phyloP scores from a whole-genome alignment of 2,329 filamentous ascomycete species.

The Colletotrichum lini region DNA sequence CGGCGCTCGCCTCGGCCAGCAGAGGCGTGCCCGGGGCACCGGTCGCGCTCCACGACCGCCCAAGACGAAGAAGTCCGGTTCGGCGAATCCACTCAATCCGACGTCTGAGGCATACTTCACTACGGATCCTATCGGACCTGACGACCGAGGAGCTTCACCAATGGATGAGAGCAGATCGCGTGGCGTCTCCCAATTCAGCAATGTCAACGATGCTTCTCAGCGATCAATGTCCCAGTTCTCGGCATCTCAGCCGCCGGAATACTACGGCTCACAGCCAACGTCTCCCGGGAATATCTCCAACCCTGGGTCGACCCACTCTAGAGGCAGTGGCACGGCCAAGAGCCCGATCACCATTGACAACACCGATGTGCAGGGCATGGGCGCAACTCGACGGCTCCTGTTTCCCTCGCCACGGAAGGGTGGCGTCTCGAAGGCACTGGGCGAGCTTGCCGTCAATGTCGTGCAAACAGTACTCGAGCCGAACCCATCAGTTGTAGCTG shows the following conservation, averaged over 20 bases:
- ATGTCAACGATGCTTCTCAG: conserved; percentile 32
- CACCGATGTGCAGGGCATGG: conserved; percentile 63
- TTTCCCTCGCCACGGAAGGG: conserved; percentile 84
- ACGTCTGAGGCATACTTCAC: conserved; percentile 69
- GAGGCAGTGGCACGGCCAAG: conserved; percentile 68
- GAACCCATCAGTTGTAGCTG: conserved; percentile 50
- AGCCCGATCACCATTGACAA: conserved; percentile 70
- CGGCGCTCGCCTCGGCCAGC: conserved; percentile 65
- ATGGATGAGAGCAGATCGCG: conserved; percentile 40
- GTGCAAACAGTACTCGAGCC: conserved; percentile 56
- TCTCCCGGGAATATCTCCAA: conserved; percentile 49
- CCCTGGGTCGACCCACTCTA: conserved; percentile 66
- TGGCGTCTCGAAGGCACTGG: conserved; percentile 72
- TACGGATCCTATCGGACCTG: conserved; percentile 67
- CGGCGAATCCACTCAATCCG: conserved; percentile 62
- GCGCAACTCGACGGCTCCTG: conserved; percentile 76
- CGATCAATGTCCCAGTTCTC: conserved; percentile 20
- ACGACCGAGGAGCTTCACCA: conserved; percentile 36
- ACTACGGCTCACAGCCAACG: conserved; percentile 20
- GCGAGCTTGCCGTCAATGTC: conserved; percentile 69
- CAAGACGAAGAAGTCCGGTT: conserved; percentile 63
- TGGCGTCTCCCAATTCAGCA: conserved; percentile 38
- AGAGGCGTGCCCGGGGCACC: conserved; percentile 64
- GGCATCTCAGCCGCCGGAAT: conserved; percentile 26
- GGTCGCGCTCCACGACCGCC: conserved; percentile 53